These are phyloP conservation scores for Mortierella alpina DNA, from an alignment of 192 early-diverging fungal species.

Conservation along the genomic window DNA sequence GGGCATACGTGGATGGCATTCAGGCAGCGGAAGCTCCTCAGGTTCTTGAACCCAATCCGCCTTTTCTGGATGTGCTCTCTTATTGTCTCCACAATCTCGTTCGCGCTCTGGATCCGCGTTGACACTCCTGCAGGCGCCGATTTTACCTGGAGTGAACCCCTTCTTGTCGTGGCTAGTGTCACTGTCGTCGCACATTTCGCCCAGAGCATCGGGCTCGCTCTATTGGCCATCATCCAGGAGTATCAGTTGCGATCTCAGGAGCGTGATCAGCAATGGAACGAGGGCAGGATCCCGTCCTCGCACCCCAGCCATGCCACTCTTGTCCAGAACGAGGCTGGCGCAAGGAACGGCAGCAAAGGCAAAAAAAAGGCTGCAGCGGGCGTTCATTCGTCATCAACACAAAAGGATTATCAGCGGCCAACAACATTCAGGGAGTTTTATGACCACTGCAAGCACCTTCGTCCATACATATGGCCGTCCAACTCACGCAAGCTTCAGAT, in stretches of 20 bases:
- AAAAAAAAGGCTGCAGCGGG: slow-evolving; percentile 7
- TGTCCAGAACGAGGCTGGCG: background rate
- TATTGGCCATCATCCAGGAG: slow-evolving; percentile 19
- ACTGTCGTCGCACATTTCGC: slow-evolving; percentile 23
- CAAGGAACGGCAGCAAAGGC: background rate
- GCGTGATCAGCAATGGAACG: background rate
- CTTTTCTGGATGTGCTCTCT: slow-evolving; percentile 33
- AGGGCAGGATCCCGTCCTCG: slow-evolving; percentile 2
- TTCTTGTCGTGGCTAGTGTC: background rate
- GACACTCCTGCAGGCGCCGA: background rate
- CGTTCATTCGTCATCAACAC: background rate
- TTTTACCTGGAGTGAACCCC: background rate
- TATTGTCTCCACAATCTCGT: slow-evolving; percentile 22
- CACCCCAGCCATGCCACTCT: slow-evolving; percentile 25
- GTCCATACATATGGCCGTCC: slow-evolving; percentile 88
- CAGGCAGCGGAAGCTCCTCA: slow-evolving; percentile 14
- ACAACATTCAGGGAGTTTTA: slow-evolving; percentile 49
- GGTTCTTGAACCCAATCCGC: slow-evolving; percentile 21
- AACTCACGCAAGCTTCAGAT: slow-evolving; percentile 66
- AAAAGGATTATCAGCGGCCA: slow-evolving; percentile 48
- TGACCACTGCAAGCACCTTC: slow-evolving; percentile 31
- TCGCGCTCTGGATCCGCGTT: slow-evolving; percentile 19
- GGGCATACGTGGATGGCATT: slow-evolving; percentile 19
- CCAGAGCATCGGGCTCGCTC: slow-evolving; percentile 14
- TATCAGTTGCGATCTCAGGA: slow-evolving; percentile 1